Evolutionary conservation across 164 flowering plant species (phyloP), one percentile per base, ranked within the genome.

Genomic region (Liriodendron chinense): DNA sequence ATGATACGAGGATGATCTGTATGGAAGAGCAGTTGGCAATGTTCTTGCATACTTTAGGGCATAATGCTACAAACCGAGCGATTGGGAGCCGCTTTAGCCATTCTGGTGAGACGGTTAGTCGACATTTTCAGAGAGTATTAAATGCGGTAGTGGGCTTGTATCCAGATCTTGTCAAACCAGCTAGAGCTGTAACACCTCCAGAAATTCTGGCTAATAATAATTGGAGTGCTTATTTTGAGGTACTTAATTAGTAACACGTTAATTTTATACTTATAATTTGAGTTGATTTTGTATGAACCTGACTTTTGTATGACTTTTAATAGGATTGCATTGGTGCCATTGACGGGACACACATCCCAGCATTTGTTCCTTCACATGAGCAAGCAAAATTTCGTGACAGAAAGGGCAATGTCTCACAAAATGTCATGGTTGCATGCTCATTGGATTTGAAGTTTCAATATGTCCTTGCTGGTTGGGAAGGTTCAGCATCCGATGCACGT

Each of bases 381-480:
- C 91, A 89, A 77, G 68, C 91, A 71, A 86, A 88, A 47, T 92
- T 89, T 80, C 95, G 95, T 47, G 89, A 92, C 66, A 80, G 70
- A 69, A 89, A 85, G 74, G 95, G 95, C 24, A 48, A 80, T 71
- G 72, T 87, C 14, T 75, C 94, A 1, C 97, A 92, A 81, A 91
- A 90, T 85, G 91, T 90, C 50, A 81, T 90, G 82, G 97, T 89
- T 63, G 97, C 94, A n/a, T 89, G 94, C 84, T 89, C 95, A 56
- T 89, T 92, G 77, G 97, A 92, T 81, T 81, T 89, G 65, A 89
- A 86, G 82, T 92, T 92, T 77, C 89, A 90, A 43, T 92, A 90
- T 57, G 80, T 92, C 21, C 90, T 84, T 78, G 94, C 95, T 64
- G 97, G 97, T 23, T 92, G 97, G 97, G 97, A 92, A 80, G 97